A percentile compares a stretch with the other conserved stretches of the same genome.
phyloP scores from a whole-genome alignment of 805 yeast species.

The Ogataea degrootiae region DNA sequence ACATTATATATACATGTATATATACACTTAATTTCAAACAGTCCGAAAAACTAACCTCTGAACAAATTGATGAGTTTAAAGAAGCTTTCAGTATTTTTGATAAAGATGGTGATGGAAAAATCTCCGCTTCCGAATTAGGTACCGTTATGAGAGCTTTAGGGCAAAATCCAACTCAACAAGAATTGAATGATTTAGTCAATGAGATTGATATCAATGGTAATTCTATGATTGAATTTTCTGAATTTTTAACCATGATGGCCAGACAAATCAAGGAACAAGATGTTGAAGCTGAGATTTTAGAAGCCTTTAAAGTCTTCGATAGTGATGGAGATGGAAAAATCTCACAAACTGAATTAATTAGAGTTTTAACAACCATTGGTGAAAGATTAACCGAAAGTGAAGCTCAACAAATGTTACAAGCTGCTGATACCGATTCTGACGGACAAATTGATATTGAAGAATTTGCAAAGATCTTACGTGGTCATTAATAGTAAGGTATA shows the following conservation, averaged over 20 bases:
- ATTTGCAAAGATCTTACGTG: slow-evolving; percentile 82
- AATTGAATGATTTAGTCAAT: slow-evolving; percentile 93
- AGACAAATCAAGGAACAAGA: slow-evolving; percentile 95
- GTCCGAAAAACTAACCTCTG: slow-evolving; percentile 90
- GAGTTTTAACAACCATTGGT: slow-evolving; percentile 95
- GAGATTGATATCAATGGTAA: slow-evolving; percentile 96
- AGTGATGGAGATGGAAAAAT: slow-evolving; percentile 95
- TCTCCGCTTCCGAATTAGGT: slow-evolving; percentile 92
- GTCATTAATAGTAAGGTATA: slow-evolving; percentile 42
- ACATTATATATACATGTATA: neutral
- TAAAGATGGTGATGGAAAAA: slow-evolving; percentile 94
- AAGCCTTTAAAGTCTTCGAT: slow-evolving; percentile 97
- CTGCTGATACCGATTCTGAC: slow-evolving; percentile 91
- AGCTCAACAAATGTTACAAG: slow-evolving; percentile 95
- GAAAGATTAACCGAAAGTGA: slow-evolving; percentile 95
- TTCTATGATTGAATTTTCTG: slow-evolving; percentile 80
- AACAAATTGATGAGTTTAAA: slow-evolving; percentile 93
- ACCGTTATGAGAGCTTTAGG: slow-evolving; percentile 99
- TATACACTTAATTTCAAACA: slow-evolving; percentile 14
- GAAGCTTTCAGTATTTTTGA: slow-evolving; percentile 97
- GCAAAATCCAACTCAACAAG: slow-evolving; percentile 93
- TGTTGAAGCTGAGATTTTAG: slow-evolving; percentile 93
- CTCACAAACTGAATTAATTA: slow-evolving; percentile 93
- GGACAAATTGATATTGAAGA: slow-evolving; percentile 97
- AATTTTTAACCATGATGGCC: slow-evolving; percentile 81